Evolutionary conservation across 495 filamentous ascomycete genomes (phyloP).

Genomic region (Penicillium paxilli): DNA sequence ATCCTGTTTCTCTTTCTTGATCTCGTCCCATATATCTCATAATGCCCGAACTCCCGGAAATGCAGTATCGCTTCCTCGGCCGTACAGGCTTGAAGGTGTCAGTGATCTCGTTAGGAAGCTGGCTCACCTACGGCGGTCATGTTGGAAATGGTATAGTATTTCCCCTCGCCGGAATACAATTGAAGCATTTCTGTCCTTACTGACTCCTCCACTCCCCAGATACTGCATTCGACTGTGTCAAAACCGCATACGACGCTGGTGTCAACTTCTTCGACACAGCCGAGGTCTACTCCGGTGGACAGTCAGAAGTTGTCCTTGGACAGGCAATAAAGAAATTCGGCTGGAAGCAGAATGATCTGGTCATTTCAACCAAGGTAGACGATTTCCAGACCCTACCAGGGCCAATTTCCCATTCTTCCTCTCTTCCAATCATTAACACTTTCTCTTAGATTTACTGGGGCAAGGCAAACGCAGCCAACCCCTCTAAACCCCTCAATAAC

Average conservation of each 20-base stretch:
- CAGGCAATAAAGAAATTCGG: slow-evolving; percentile 58
- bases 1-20: not conserved
- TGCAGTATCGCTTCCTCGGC: slow-evolving; percentile 76
- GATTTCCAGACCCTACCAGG: not conserved
- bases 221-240: slow-evolving; percentile 65
- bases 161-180: no score
- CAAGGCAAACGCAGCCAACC: slow-evolving; percentile 55
- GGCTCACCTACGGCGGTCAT: slow-evolving; percentile 78
- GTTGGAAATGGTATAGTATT: slow-evolving; percentile 59
- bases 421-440: not conserved
- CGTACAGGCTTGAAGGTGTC: slow-evolving; percentile 76
- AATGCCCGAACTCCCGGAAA: slow-evolving; percentile 48
- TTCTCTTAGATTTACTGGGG: slow-evolving; percentile 65
- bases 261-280: slow-evolving; percentile 71
- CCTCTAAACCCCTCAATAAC: slow-evolving; percentile 68
- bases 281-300: slow-evolving; percentile 53
- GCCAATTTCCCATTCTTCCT: not conserved
- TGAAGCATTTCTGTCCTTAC: not conserved
- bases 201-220: slow-evolving; percentile 42
- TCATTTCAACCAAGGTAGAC: slow-evolving; percentile 78
- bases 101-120: slow-evolving; percentile 70
- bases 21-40: not conserved
- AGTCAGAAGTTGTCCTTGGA: slow-evolving; percentile 75
- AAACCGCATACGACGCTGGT: slow-evolving; percentile 72
- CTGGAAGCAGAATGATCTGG: slow-evolving; percentile 78